Percentiles rank a stretch among this genome's conserved stretches.
phyloP scores from a whole-genome alignment of 164 flowering plant species.

The Santalum album region DNA sequence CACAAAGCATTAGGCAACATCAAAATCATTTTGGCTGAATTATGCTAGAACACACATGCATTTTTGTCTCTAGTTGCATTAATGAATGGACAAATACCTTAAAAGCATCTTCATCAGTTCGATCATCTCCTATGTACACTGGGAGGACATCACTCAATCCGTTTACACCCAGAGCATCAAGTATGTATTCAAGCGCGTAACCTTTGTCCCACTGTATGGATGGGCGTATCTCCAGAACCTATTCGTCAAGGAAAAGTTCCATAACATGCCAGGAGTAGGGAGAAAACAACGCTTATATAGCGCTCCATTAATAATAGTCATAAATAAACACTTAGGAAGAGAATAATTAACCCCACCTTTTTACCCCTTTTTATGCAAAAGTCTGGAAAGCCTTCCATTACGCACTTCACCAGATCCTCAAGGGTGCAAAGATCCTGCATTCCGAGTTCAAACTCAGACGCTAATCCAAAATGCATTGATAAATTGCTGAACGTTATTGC shows the following conservation, averaged over 20 bases:
- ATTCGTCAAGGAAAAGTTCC: background rate
- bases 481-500: too few relatives aligned
- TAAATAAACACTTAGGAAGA: background rate
- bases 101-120: constrained; percentile 54
- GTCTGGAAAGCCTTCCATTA: constrained; percentile 47
- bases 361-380: constrained; percentile 54
- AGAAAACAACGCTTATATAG: too few relatives aligned
- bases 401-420: constrained; percentile 41
- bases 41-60: too few relatives aligned
- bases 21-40: too few relatives aligned
- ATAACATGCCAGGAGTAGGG: too few relatives aligned
- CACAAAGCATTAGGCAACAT: too few relatives aligned
- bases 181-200: constrained; percentile 61
- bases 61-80: too few relatives aligned
- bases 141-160: background rate
- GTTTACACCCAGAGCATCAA: constrained; percentile 56
- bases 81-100: constrained; percentile 22
- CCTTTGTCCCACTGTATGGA: constrained; percentile 77
- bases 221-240: constrained; percentile 73
- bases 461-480: too few relatives aligned
- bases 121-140: background rate
- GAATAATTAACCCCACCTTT: constrained; percentile 24
- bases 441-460: too few relatives aligned
- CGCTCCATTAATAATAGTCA: too few relatives aligned
- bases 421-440: constrained; percentile 53